Base-by-base conservation (phyloP, 2,329 filamentous ascomycete species). In the Setomelanomma holmii region DNA sequence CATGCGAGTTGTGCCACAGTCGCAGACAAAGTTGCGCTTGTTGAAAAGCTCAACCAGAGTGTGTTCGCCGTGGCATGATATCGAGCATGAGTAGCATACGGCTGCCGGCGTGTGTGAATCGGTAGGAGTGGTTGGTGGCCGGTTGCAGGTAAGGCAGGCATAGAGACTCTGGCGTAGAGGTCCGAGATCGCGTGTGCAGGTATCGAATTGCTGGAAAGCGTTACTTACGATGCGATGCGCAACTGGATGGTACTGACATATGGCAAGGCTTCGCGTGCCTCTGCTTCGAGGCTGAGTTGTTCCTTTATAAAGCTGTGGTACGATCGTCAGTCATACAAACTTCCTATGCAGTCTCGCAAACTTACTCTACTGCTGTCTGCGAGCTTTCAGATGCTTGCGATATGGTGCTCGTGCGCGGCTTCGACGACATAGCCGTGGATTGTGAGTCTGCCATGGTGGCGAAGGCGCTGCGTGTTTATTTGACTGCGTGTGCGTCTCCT, bases 41-140 rank as follows among this genome's bases (percentile, higher is more conserved):
- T 86, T 89, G 78, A 99, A 99, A 17, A 99, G 89, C 77, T 99
- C 95, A 43, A 98, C 95, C 21, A 99, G 86, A 1, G 84, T 89
- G 73, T 99, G 95, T 69, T 98, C 93, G 62, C 95, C 93, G 69
- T 99, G 95, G 72, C 95, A 99, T 64, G 93, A 90, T 53, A 99
- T 91, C 5, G 93, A 97, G 78, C 95, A 99, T 19, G 93, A 90
- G 69, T 99, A 99, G 80, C 95, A 99, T 50, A 99, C 86, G 21
- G 90, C 95, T 3, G 93, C 95, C 5, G 89, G 81, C 6, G 80
- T 84, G 72, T 89, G 90, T 1, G 87, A 79, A 43, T 87, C 86
- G 38, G 83, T 79, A 1, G 82, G 70, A 39, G 84, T 83, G 2
- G 80, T 67, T 1, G 92, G 89, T 7, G 90, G 85, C 7, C 95